A percentile compares a stretch with the other conserved stretches of the same genome.
Evolutionary conservation across 2,329 filamentous ascomycete species (phyloP).

Genomic region (Calonectria hawksworthii): DNA sequence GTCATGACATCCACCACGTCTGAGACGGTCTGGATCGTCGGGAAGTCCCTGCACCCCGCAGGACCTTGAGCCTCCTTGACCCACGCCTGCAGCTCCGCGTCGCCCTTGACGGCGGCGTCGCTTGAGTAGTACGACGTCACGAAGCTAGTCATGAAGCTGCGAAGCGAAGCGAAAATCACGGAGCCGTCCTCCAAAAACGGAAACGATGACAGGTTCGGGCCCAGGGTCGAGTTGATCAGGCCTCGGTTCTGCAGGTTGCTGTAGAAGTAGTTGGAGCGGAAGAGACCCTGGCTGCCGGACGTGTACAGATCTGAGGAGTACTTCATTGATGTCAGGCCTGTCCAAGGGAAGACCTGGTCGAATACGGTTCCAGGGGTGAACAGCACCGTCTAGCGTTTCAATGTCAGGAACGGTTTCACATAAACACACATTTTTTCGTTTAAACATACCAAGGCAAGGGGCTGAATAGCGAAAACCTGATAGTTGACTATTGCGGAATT

Average conservation of each 20-base stretch:
- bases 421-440: not conserved
- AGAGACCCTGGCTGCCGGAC: not conserved
- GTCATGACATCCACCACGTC: not conserved
- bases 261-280: constrained; percentile 4
- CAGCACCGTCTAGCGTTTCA: not conserved
- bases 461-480: not conserved
- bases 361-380: not conserved
- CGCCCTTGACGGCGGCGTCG: not conserved
- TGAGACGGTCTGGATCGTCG: not conserved
- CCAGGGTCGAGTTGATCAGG: not conserved
- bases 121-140: not conserved
- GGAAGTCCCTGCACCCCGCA: not conserved
- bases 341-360: not conserved
- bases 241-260: not conserved
- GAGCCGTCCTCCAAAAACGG: not conserved
- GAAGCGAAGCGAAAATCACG: not conserved
- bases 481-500: not conserved
- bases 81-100: not conserved
- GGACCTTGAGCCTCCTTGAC: not conserved
- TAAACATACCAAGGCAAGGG: not conserved
- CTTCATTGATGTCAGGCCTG: not conserved
- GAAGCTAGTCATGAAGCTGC: not conserved
- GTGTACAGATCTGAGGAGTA: not conserved
- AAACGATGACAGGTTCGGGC: not conserved
- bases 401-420: not conserved